A percentile compares a stretch with the other conserved stretches of the same genome.
Evolutionary conservation across 176 grass and related monocot species (phyloP).

Genomic region (Tuctoria greenei): DNA sequence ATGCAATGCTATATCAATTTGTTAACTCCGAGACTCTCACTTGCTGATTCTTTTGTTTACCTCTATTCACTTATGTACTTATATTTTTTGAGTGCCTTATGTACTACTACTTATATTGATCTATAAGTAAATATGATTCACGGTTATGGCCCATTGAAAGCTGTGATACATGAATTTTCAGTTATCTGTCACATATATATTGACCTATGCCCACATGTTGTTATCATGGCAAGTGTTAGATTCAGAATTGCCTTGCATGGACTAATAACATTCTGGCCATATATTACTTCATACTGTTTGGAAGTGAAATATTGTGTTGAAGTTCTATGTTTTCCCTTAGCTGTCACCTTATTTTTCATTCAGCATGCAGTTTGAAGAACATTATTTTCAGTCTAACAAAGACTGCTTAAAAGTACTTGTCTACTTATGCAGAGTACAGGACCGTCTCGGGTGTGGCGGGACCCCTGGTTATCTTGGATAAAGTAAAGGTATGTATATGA

Average conservation of each 20-base stretch:
- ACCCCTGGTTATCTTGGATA: slow-evolving; percentile 96
- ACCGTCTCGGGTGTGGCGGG: slow-evolving; percentile 96
- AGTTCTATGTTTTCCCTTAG: too few species aligned
- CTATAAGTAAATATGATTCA: background rate
- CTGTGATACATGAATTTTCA: background rate
- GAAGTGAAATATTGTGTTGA: too few species aligned
- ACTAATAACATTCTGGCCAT: background rate
- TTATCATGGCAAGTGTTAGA: background rate
- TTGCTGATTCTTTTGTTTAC: background rate
- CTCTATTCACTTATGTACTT: background rate
- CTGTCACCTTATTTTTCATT: background rate
- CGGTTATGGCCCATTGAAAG: background rate
- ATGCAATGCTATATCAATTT: background rate
- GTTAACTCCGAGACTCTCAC: background rate
- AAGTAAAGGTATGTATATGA: slow-evolving; percentile 75
- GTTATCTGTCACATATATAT: background rate
- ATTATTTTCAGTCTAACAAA: slow-evolving; percentile 10
- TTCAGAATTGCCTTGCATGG: background rate
- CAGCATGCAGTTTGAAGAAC: background rate
- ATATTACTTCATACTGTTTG: background rate
- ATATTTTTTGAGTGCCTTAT: too few species aligned
- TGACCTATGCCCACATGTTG: background rate
- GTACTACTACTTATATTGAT: background rate
- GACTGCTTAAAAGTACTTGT: background rate
- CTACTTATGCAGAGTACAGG: slow-evolving; percentile 79